phyloP scores from a whole-genome alignment of 495 filamentous ascomycete species.

The Astrothelium macrocarpum region DNA sequence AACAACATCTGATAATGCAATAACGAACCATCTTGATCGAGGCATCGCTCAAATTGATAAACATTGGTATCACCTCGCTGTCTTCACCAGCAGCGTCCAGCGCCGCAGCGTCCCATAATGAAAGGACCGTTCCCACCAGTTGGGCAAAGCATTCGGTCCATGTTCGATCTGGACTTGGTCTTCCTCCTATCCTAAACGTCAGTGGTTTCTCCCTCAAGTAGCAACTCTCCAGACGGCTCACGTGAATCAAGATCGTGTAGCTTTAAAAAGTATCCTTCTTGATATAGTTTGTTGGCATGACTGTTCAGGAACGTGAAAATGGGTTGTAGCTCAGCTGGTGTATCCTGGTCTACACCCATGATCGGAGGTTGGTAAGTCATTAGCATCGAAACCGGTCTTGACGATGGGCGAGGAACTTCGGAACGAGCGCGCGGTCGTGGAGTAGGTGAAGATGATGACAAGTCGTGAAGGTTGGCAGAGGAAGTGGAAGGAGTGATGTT shows the following conservation, averaged over 20 bases:
- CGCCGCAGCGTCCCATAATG: constrained; percentile 90
- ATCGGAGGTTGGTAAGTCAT: constrained; percentile 82
- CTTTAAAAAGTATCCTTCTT: constrained; percentile 96
- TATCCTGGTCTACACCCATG: constrained; percentile 76
- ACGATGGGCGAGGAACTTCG: constrained; percentile 35
- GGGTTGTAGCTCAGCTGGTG: constrained; percentile 81
- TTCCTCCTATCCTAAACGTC: constrained; percentile 55
- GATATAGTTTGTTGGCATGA: constrained; percentile 91
- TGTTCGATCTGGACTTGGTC: constrained; percentile 70
- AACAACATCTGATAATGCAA: not conserved
- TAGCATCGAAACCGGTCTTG: constrained; percentile 52
- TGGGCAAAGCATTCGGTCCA: constrained; percentile 98
- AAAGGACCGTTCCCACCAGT: constrained; percentile 87
- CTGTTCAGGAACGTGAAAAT: constrained; percentile 93
- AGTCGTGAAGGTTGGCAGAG: constrained; percentile 16
- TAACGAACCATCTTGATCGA: constrained; percentile 85
- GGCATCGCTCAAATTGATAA: constrained; percentile 94
- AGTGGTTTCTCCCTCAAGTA: constrained; percentile 13
- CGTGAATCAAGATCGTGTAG: constrained; percentile 84
- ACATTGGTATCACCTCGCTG: constrained; percentile 82
- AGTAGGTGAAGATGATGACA: constrained; percentile 12
- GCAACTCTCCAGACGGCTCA: constrained; percentile 38
- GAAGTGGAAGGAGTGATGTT: constrained; percentile 13
- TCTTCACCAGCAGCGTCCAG: constrained; percentile 78
- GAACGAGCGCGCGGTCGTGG: constrained; percentile 13